These are phyloP conservation scores for Starmerella cellae DNA, from an alignment of 805 yeast genomes.

Conservation along the genomic window DNA sequence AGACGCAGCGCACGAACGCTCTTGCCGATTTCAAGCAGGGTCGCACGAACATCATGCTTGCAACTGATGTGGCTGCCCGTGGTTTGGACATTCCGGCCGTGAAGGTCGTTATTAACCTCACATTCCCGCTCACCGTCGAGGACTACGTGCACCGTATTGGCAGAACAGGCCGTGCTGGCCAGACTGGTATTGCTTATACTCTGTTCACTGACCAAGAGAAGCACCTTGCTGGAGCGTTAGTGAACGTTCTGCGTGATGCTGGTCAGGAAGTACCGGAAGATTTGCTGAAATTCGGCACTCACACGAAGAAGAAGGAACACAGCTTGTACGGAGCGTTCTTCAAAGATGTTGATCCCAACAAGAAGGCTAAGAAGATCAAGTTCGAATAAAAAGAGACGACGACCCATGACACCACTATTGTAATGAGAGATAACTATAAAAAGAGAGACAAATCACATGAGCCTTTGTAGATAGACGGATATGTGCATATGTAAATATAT, in stretches of 20 bases:
- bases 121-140: slow-evolving; percentile 92
- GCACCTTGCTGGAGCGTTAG: slow-evolving; percentile 86
- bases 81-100: slow-evolving; percentile 97
- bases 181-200: slow-evolving; percentile 87
- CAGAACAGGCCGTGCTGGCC: slow-evolving; percentile 96
- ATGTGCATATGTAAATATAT: too few relatives aligned
- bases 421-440: too few relatives aligned
- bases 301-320: slow-evolving; percentile 94
- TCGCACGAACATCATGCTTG: slow-evolving; percentile 58
- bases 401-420: background rate
- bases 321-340: slow-evolving; percentile 96
- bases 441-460: too few relatives aligned
- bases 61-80: slow-evolving; percentile 97
- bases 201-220: slow-evolving; percentile 93
- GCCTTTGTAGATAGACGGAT: too few relatives aligned
- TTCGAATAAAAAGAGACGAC: too few relatives aligned
- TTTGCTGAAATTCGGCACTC: slow-evolving; percentile 87
- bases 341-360: slow-evolving; percentile 77
- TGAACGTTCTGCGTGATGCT: slow-evolving; percentile 86
- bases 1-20: slow-evolving; percentile 82
- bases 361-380: slow-evolving; percentile 77
- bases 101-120: slow-evolving; percentile 83
- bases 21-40: slow-evolving; percentile 76
- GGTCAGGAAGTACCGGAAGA: slow-evolving; percentile 93
- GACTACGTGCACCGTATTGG: slow-evolving; percentile 97